Percentiles rank a stretch among this genome's conserved stretches.
Evolutionary conservation across 805 yeast species (phyloP).

Genomic region (Candida ulmi): DNA sequence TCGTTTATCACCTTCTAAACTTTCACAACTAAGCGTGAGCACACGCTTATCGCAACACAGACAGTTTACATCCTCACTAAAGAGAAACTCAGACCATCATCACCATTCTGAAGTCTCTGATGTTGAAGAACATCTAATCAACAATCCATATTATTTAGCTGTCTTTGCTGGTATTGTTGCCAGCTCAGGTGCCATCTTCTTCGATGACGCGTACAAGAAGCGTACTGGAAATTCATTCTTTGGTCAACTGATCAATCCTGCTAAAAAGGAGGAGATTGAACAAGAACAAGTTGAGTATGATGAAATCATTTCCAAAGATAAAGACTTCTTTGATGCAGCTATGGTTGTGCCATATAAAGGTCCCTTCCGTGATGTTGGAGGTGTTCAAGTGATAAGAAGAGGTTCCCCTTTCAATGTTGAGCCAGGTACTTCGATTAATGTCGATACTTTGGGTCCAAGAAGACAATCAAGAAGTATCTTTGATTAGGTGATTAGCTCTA

Average conservation of each 20-base stretch:
- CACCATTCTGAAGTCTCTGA: constrained; percentile 6
- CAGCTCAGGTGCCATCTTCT: constrained; percentile 3
- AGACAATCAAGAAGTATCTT: constrained; percentile 11
- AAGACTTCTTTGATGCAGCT: constrained; percentile 10
- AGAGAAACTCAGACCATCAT: constrained; percentile 3
- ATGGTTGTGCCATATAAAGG: constrained; percentile 5
- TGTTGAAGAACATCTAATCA: constrained; percentile 11
- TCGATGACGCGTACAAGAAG: constrained; percentile 7
- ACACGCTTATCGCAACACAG: too few relatives aligned
- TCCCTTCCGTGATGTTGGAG: constrained; percentile 8
- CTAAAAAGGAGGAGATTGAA: constrained; percentile 1
- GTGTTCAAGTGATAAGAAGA: constrained; percentile 8
- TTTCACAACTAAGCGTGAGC: too few relatives aligned
- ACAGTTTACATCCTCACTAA: background rate
- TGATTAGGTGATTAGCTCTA: constrained; percentile 3
- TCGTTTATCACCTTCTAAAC: too few relatives aligned
- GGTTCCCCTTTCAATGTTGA: constrained; percentile 15
- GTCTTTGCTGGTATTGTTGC: constrained; percentile 6
- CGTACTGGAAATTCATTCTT: constrained; percentile 10
- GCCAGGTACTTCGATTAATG: constrained; percentile 9
- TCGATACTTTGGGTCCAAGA: constrained; percentile 13
- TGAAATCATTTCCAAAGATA: constrained; percentile 6
- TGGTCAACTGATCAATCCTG: constrained; percentile 11
- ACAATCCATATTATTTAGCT: constrained; percentile 11
- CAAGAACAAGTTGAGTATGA: constrained; percentile 7